Evolutionary conservation across 306 rosid species (phyloP).

Genomic region (Glycine soja): DNA sequence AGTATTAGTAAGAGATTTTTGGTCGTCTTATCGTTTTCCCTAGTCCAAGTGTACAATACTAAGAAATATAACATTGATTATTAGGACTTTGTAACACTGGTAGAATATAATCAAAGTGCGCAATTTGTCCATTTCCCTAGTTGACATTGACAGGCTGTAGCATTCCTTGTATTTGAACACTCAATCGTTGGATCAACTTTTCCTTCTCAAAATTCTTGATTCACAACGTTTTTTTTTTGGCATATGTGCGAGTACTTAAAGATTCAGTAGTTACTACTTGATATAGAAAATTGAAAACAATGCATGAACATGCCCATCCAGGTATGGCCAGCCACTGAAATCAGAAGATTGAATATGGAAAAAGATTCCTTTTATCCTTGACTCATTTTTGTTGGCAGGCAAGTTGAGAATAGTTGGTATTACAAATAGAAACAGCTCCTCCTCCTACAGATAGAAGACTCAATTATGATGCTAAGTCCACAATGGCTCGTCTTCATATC

Average conservation of each 20-base stretch:
- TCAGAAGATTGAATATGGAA: constrained; percentile 15
- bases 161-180: constrained; percentile 10
- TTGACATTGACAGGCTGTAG: background rate
- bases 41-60: background rate
- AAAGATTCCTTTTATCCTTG: background rate
- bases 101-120: background rate
- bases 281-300: constrained; percentile 15
- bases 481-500: background rate
- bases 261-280: background rate
- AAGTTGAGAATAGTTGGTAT: background rate
- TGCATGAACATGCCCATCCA: background rate
- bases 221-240: background rate
- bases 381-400: background rate
- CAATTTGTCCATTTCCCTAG: constrained; percentile 2
- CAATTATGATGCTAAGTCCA: constrained; percentile 7
- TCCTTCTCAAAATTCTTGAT: constrained; percentile 12
- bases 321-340: constrained; percentile 16
- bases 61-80: background rate
- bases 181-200: background rate
- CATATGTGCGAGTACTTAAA: background rate
- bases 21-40: background rate
- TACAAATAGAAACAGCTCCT: constrained; percentile 8
- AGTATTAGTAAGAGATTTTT: too few species aligned
- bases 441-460: constrained; percentile 8
- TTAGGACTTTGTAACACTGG: background rate